A percentile compares a stretch with the other conserved stretches of the same genome.
Conservation (phyloP, 371 early-diverging fungal genomes). For the Mortierella sp. region DNA sequence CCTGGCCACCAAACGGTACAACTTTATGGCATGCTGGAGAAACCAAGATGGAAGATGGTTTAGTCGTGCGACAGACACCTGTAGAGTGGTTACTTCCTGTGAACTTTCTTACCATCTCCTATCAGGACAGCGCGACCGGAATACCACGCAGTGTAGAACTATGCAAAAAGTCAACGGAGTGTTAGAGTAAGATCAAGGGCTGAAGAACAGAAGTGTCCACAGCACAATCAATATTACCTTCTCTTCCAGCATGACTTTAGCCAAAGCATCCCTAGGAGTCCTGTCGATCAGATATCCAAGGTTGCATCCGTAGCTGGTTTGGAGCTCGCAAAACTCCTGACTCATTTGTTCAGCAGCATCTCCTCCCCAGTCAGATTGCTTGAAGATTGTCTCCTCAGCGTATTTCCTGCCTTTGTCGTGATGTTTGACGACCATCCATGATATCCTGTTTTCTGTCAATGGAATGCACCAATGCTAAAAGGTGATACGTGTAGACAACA, state of each 20-base stretch:
- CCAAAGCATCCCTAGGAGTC: slow-evolving; percentile 24
- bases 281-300: slow-evolving; percentile 22
- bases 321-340: slow-evolving; percentile 15
- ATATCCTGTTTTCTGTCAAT: slow-evolving; percentile 16
- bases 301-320: slow-evolving; percentile 21
- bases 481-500: background rate
- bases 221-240: slow-evolving; percentile 7
- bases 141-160: slow-evolving; percentile 35
- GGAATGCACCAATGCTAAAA: slow-evolving; percentile 39
- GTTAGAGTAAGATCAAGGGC: background rate
- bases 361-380: slow-evolving; percentile 34
- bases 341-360: slow-evolving; percentile 23
- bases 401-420: slow-evolving; percentile 23
- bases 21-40: slow-evolving; percentile 25
- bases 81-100: too few species aligned
- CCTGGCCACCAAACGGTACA: slow-evolving; percentile 33
- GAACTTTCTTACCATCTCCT: slow-evolving; percentile 37
- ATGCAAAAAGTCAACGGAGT: background rate
- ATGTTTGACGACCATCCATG: slow-evolving; percentile 36
- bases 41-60: background rate
- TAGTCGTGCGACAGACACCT: too few species aligned
- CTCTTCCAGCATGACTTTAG: slow-evolving; percentile 45
- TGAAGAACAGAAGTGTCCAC: background rate
- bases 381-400: slow-evolving; percentile 17
- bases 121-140: slow-evolving; percentile 19